Evolutionary conservation across 1,139 yeast species (phyloP), one percentile per base, ranked within the genome.

Genomic region (Candida tetrigidarum): DNA sequence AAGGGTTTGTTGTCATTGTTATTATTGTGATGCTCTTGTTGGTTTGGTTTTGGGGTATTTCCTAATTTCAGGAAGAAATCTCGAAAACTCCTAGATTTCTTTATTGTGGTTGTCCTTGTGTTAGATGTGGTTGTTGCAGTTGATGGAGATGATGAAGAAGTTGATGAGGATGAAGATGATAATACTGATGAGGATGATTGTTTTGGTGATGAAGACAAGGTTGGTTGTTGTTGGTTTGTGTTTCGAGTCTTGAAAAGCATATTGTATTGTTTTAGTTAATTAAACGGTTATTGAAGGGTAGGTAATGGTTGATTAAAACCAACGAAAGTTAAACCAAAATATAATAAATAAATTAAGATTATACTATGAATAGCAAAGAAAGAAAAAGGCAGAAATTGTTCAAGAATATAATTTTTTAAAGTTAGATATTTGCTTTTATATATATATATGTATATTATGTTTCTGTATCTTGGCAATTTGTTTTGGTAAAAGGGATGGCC

Each of bases 21-120:
- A 16, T 12, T 39, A 26, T 30, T 22, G 25, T 22, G 25, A 10
- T 22, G 6, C 25, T 22, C 25, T 22, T 22, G 30, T 19, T 15
- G 41, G 25, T n/a, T 26, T 23, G 41, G 22, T 26, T 20, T 35
- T 4, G 43, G n/a, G 23, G 50, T 39, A 11, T 32, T 32, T n/a
- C 18, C 20, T 35, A 48, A 27, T 40, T 43, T 48, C 18, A 18
- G 39, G 12, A 48, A 41, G 22, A 48, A 41, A 28, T 48, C 45
- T 37, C 43, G 43, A n/a, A 47, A 45, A 37, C 45, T 43, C 36
- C 32, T 39, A 22, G 51, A 45, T 22, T 48, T 48, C 25, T 43
- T 48, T 2, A 43, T 27, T 15, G 40, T 29, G 4, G 25, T n/a
- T 7, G 25, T 22, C n/a, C n/a, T n/a, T n/a, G n/a, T n/a, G n/a